Evolutionary conservation across 805 yeast genomes (phyloP).

Genomic region (Yarrowia sp.): DNA sequence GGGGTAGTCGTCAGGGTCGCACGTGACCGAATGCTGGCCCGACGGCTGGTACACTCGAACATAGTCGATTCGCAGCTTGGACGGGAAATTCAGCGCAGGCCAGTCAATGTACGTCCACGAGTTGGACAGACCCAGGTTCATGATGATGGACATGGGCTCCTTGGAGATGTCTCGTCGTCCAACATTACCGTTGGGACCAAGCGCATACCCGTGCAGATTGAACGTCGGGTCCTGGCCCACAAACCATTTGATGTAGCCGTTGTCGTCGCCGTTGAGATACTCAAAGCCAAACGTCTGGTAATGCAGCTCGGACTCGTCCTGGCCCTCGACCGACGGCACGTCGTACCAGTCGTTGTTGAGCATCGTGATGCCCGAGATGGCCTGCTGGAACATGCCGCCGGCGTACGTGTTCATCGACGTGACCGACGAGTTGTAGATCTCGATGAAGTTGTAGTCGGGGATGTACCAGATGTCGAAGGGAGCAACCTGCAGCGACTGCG

Average conservation of each 20-base stretch:
- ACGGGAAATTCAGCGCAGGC: slow-evolving; percentile 75
- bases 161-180: slow-evolving; percentile 77
- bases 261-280: slow-evolving; percentile 63
- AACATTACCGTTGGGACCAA: slow-evolving; percentile 88
- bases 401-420: slow-evolving; percentile 83
- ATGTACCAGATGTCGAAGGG: slow-evolving; percentile 93
- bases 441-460: slow-evolving; percentile 82
- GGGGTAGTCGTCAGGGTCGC: slow-evolving; percentile 86
- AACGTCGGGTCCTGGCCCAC: slow-evolving; percentile 78
- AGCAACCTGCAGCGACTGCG: slow-evolving; percentile 90
- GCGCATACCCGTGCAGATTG: slow-evolving; percentile 67
- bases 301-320: slow-evolving; percentile 41
- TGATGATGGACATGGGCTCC: slow-evolving; percentile 88
- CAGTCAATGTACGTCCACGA: slow-evolving; percentile 95
- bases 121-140: slow-evolving; percentile 87
- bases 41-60: slow-evolving; percentile 90
- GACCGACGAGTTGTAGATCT: slow-evolving; percentile 62
- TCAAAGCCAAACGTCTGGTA: slow-evolving; percentile 80
- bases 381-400: slow-evolving; percentile 95
- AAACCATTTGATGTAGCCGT: slow-evolving; percentile 82
- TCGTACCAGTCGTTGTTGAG: slow-evolving; percentile 84
- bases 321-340: slow-evolving; percentile 48
- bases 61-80: slow-evolving; percentile 71
- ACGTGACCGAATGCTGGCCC: slow-evolving; percentile 58
- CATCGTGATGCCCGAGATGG: slow-evolving; percentile 77